A percentile compares a stretch with the other conserved stretches of the same genome.
Conservation (phyloP, 2,329 filamentous ascomycete genomes). For the Fusarium temperatum region DNA sequence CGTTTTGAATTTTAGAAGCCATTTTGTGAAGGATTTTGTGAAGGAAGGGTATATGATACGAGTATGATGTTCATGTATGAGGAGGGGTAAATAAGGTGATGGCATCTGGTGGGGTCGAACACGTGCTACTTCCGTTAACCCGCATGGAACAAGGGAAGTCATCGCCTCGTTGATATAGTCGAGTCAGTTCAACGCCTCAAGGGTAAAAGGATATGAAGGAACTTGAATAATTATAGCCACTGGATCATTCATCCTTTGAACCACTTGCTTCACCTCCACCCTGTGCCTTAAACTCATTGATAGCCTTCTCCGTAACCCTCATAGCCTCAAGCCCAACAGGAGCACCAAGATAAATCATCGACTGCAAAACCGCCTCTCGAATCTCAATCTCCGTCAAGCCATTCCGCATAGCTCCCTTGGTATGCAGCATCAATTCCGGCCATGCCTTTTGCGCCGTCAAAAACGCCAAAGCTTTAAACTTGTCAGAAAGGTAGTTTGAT, state of each 20-base stretch:
- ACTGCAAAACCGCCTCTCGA: slow-evolving; percentile 26
- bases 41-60: background rate
- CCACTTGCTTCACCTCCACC: background rate
- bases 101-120: slow-evolving; percentile 8
- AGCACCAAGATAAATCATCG: slow-evolving; percentile 30
- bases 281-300: slow-evolving; percentile 2
- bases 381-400: slow-evolving; percentile 32
- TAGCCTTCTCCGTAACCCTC: slow-evolving; percentile 30
- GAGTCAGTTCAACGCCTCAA: background rate
- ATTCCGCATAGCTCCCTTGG: slow-evolving; percentile 25
- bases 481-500: background rate
- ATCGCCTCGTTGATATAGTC: background rate
- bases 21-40: background rate
- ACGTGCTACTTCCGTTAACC: slow-evolving; percentile 32
- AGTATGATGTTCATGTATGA: background rate
- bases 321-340: slow-evolving; percentile 29
- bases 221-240: fast-evolving
- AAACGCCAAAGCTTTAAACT: slow-evolving; percentile 6
- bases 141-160: slow-evolving; percentile 27
- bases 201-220: background rate
- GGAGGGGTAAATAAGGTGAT: slow-evolving; percentile 26
- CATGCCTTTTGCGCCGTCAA: slow-evolving; percentile 27
- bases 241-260: fast-evolving
- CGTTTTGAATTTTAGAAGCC: slow-evolving; percentile 27
- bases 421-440: slow-evolving; percentile 26